Percentiles rank a stretch among this genome's conserved stretches.
Evolutionary conservation across 2,329 filamentous ascomycete genomes (phyloP).

Genomic region (Cladophialophora yegresii): DNA sequence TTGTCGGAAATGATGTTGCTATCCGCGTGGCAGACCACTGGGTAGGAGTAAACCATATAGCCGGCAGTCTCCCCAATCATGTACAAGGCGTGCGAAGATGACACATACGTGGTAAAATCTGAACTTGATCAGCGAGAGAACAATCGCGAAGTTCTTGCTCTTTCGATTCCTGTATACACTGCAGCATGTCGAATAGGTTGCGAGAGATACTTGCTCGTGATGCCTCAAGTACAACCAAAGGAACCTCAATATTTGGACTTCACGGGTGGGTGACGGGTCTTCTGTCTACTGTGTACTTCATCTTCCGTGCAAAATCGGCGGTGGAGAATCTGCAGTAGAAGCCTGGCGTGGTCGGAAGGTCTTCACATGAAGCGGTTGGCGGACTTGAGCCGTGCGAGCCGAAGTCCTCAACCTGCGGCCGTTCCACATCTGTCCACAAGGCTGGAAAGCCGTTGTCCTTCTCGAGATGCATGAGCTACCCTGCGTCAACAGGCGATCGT

Average conservation of each 20-base stretch:
- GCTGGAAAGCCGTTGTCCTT: not conserved
- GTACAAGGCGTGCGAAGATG: not conserved
- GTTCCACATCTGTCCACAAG: not conserved
- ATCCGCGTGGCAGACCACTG: not conserved
- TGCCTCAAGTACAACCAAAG: too few species aligned
- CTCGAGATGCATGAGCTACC: not conserved
- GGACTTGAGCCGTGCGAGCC: too few species aligned
- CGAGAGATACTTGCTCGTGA: too few species aligned
- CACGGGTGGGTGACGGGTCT: too few species aligned
- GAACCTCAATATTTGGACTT: not conserved
- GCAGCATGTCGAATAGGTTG: too few species aligned
- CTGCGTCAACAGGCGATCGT: too few species aligned
- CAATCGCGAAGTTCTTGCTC: too few species aligned
- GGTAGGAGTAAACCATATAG: not conserved
- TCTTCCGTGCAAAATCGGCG: not conserved
- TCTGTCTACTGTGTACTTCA: not conserved
- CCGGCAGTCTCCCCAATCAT: not conserved
- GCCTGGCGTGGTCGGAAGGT: not conserved
- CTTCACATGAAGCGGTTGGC: not conserved
- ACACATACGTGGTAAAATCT: not conserved
- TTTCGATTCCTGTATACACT: too few species aligned
- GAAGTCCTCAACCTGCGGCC: not conserved
- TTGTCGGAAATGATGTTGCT: not conserved
- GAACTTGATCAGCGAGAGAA: too few species aligned
- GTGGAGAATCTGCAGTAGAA: not conserved